Percentiles rank a stretch among this genome's conserved stretches.
Conservation (phyloP, 1,284 basidiomycete species). For the Tilletiaria anomala region DNA sequence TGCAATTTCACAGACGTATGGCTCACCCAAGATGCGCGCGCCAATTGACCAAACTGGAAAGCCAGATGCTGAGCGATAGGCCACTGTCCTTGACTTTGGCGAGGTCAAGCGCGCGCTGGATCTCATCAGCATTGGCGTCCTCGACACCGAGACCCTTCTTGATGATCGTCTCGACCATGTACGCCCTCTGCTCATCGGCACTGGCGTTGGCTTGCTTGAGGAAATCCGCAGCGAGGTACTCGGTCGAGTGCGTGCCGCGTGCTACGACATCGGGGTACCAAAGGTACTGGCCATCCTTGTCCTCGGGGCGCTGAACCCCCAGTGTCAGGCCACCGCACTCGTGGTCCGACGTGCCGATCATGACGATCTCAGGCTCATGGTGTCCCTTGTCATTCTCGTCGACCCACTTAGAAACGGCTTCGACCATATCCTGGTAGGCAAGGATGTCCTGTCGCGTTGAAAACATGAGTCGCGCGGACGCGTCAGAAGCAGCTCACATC, state of each 20-base stretch:
- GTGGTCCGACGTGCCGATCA: constrained; percentile 33
- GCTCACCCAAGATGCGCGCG: constrained; percentile 25
- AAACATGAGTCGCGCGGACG: too few species aligned
- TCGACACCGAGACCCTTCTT: constrained; percentile 11
- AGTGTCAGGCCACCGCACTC: constrained; percentile 35
- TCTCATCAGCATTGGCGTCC: constrained; percentile 20
- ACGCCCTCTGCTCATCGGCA: constrained; percentile 18
- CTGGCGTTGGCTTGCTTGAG: constrained; percentile 19
- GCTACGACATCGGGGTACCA: constrained; percentile 31
- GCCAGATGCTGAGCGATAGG: constrained; percentile 3
- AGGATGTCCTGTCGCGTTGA: constrained; percentile 39
- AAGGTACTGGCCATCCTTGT: constrained; percentile 13
- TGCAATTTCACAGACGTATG: too few species aligned
- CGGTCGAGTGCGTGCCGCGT: constrained; percentile 27
- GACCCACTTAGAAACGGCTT: constrained; percentile 22
- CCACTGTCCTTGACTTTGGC: constrained; percentile 12
- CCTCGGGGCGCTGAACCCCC: constrained; percentile 16
- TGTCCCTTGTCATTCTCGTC: constrained; percentile 11
- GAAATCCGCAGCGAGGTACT: constrained; percentile 20
- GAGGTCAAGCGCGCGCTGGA: constrained; percentile 13
- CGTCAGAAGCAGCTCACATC: too few species aligned
- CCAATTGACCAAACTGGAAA: constrained; percentile 16
- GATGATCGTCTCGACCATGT: constrained; percentile 17
- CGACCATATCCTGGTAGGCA: constrained; percentile 24
- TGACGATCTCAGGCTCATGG: constrained; percentile 17